Evolutionary conservation across 306 rosid species (phyloP).

Genomic region (Quercus dentata): DNA sequence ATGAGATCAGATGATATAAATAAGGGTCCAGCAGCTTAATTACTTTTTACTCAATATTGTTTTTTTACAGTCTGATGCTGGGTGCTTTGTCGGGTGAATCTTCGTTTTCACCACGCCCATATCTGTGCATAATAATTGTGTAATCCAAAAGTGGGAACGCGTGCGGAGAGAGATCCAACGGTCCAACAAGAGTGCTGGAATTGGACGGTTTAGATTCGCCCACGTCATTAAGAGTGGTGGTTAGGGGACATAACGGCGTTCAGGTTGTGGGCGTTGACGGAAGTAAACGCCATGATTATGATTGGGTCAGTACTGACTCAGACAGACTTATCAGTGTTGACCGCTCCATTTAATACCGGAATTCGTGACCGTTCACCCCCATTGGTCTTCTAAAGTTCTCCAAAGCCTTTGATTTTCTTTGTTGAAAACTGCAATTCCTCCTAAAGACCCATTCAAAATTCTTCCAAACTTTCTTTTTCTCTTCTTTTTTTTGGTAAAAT

Average conservation of each 20-base stretch:
- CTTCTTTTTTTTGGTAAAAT: too few species aligned
- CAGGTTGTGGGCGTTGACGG: conserved; percentile 27
- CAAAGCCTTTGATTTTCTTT: too few species aligned
- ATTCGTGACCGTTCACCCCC: not conserved
- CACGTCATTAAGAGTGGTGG: not conserved
- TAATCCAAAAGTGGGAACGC: conserved; percentile 31
- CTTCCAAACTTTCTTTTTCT: too few species aligned
- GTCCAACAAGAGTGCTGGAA: not conserved
- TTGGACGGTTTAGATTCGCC: not conserved
- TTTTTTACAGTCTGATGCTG: conserved; percentile 8
- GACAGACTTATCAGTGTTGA: too few species aligned
- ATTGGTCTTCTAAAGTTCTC: not conserved
- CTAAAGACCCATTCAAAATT: too few species aligned
- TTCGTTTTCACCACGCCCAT: conserved; percentile 46
- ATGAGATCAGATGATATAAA: not conserved
- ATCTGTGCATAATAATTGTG: conserved; percentile 48
- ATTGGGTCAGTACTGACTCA: conserved; percentile 9
- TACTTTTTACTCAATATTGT: not conserved
- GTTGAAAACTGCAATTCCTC: too few species aligned
- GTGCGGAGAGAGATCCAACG: conserved; percentile 15
- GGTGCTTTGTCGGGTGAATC: conserved; percentile 8
- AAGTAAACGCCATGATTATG: conserved; percentile 17
- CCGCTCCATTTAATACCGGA: not conserved
- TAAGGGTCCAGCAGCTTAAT: too few species aligned
- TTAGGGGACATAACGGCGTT: conserved; percentile 60